These are phyloP conservation scores for Sesbania bispinosa DNA, from an alignment of 306 rosid species.

Conservation along the genomic window DNA sequence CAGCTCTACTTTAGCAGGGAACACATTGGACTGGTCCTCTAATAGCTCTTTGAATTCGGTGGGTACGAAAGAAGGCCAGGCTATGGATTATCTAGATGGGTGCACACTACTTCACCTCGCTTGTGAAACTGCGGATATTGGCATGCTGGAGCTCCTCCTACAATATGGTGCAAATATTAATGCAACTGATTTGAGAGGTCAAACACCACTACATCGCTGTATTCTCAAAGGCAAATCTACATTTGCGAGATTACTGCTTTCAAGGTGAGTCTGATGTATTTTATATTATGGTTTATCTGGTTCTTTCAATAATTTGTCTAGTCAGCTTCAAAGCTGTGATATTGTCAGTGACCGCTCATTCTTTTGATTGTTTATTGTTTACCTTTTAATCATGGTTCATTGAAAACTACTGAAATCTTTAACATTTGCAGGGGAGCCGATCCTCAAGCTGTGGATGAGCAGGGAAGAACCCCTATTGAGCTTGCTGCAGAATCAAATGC, in stretches of 20 bases:
- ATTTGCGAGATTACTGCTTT: slow-evolving; percentile 64
- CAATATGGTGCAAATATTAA: slow-evolving; percentile 91
- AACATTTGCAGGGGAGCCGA: slow-evolving; percentile 83
- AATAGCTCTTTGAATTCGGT: slow-evolving; percentile 45
- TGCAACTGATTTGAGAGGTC: slow-evolving; percentile 72
- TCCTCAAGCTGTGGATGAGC: slow-evolving; percentile 75
- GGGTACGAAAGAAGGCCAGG: slow-evolving; percentile 57
- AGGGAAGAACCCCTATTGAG: slow-evolving; percentile 80
- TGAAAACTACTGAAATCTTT: slow-evolving; percentile 22
- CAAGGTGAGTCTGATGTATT: slow-evolving; percentile 58
- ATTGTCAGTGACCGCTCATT: no score
- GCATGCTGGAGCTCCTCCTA: slow-evolving; percentile 94
- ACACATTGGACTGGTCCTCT: slow-evolving; percentile 71
- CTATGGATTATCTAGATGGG: slow-evolving; percentile 66
- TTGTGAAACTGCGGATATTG: slow-evolving; percentile 89
- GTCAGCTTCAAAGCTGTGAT: neutral
- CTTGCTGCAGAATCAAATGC: slow-evolving; percentile 69
- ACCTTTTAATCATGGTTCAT: neutral
- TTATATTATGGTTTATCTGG: neutral
- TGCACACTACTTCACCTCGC: slow-evolving; percentile 92
- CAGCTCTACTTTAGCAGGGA: slow-evolving; percentile 48
- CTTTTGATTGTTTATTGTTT: neutral
- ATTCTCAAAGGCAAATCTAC: slow-evolving; percentile 60
- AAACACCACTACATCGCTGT: slow-evolving; percentile 80
- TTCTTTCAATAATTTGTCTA: neutral